phyloP scores from a whole-genome alignment of 306 rosid genomes.

The Vicia faba region DNA sequence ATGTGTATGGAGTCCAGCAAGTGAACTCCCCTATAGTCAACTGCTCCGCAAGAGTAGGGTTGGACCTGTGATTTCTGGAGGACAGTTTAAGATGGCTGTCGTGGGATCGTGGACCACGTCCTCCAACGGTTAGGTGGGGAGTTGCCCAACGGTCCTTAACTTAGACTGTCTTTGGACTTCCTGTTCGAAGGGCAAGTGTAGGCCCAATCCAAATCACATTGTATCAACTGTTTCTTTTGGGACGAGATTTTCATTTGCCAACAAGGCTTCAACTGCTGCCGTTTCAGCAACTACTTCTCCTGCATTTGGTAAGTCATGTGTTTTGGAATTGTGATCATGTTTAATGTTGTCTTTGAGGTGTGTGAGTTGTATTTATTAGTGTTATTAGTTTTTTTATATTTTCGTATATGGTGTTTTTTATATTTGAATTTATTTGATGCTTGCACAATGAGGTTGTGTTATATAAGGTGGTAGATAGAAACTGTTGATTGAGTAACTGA shows the following conservation, averaged over 20 bases:
- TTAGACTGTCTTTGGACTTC: too few relatives aligned
- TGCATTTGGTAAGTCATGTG: conserved; percentile 54
- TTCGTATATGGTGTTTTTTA: not conserved
- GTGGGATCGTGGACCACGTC: too few relatives aligned
- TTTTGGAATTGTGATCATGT: conserved; percentile 5
- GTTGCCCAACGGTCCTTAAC: too few relatives aligned
- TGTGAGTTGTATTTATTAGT: not conserved
- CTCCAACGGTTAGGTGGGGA: too few relatives aligned
- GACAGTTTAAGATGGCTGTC: too few relatives aligned
- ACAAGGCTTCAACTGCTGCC: conserved; percentile 51
- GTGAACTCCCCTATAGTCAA: too few relatives aligned
- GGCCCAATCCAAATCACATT: too few relatives aligned
- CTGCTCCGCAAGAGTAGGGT: too few relatives aligned
- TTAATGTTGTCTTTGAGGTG: not conserved
- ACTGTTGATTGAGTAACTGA: not conserved
- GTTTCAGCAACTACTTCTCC: conserved; percentile 44
- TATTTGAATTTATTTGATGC: conserved; percentile 14
- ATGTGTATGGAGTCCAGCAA: too few relatives aligned
- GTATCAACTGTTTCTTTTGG: conserved; percentile 55
- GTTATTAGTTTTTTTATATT: not conserved
- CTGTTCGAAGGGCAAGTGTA: too few relatives aligned
- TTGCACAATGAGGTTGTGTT: not conserved
- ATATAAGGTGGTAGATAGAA: not conserved
- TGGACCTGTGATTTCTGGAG: too few relatives aligned
- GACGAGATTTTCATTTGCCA: conserved; percentile 49